phyloP scores from a whole-genome alignment of 2,329 filamentous ascomycete genomes.

The Fusarium armeniacum region DNA sequence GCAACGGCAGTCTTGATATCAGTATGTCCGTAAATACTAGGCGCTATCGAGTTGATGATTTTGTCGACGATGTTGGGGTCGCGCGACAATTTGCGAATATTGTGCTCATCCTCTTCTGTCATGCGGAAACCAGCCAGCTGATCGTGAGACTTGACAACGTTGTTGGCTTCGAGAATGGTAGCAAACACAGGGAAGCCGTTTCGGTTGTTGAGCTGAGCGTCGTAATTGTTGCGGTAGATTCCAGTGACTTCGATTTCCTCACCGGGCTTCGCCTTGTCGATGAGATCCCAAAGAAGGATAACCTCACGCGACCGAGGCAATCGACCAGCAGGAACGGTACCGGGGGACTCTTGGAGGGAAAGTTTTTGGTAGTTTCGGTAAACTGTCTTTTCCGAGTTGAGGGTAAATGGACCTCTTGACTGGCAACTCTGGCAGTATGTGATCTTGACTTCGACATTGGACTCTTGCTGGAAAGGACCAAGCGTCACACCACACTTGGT shows the following conservation, averaged over 20 bases:
- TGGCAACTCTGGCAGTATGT: constrained; percentile 97
- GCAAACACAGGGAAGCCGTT: constrained; percentile 99
- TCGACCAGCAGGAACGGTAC: constrained; percentile 95
- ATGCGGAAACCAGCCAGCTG: constrained; percentile 96
- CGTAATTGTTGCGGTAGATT: constrained; percentile 98
- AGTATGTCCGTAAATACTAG: constrained; percentile 95
- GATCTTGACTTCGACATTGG: constrained; percentile 95
- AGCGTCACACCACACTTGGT: constrained; percentile 91
- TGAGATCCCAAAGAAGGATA: constrained; percentile 95
- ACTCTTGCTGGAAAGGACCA: constrained; percentile 97
- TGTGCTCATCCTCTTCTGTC: constrained; percentile 93
- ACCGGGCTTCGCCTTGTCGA: constrained; percentile 95
- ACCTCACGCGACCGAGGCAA: constrained; percentile 94
- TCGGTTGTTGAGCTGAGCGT: constrained; percentile 96
- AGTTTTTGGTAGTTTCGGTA: constrained; percentile 99
- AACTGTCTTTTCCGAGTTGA: constrained; percentile 97
- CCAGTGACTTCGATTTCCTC: constrained; percentile 98
- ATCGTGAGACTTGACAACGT: constrained; percentile 96
- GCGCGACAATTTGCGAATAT: constrained; percentile 87
- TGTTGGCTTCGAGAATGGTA: constrained; percentile 96
- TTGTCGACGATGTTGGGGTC: constrained; percentile 95
- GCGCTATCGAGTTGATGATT: constrained; percentile 91
- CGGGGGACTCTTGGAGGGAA: constrained; percentile 95
- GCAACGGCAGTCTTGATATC: constrained; percentile 98
- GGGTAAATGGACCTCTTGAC: constrained; percentile 91